These are phyloP conservation scores for Rhypophila decipiens DNA, from an alignment of 495 filamentous ascomycete genomes.

Conservation along the genomic window DNA sequence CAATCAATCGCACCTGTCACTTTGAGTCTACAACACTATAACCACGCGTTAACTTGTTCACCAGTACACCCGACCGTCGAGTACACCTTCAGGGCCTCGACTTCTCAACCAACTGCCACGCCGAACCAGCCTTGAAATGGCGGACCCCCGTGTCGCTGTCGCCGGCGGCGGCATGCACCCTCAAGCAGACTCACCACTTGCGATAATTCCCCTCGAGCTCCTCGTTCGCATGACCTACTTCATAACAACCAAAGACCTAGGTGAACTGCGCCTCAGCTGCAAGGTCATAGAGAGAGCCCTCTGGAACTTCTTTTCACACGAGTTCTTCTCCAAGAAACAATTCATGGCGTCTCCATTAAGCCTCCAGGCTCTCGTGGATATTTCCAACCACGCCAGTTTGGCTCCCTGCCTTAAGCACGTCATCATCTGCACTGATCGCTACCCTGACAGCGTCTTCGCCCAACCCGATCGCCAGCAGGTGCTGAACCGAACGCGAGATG, in stretches of 20 bases:
- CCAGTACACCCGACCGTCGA: too few species aligned
- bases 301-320: conserved; percentile 39
- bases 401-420: conserved; percentile 37
- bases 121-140: too few species aligned
- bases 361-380: conserved; percentile 45
- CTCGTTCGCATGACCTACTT: conserved; percentile 34
- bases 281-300: conserved; percentile 36
- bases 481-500: conserved; percentile 5
- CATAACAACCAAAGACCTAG: conserved; percentile 41
- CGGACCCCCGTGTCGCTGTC: background rate
- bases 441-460: background rate
- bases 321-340: conserved; percentile 52
- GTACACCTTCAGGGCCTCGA: too few species aligned
- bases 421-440: conserved; percentile 39
- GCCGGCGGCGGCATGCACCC: background rate
- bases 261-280: conserved; percentile 39
- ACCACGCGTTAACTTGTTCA: too few species aligned
- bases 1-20: too few species aligned
- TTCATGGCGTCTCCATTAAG: conserved; percentile 46
- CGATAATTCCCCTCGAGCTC: conserved; percentile 30
- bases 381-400: conserved; percentile 42
- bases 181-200: background rate
- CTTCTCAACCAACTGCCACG: too few species aligned
- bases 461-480: background rate
- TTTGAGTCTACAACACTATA: too few species aligned